Evolutionary conservation across 2,329 filamentous ascomycete genomes (phyloP), one percentile per base, ranked within the genome.

Genomic region (Aspergillus sergii): DNA sequence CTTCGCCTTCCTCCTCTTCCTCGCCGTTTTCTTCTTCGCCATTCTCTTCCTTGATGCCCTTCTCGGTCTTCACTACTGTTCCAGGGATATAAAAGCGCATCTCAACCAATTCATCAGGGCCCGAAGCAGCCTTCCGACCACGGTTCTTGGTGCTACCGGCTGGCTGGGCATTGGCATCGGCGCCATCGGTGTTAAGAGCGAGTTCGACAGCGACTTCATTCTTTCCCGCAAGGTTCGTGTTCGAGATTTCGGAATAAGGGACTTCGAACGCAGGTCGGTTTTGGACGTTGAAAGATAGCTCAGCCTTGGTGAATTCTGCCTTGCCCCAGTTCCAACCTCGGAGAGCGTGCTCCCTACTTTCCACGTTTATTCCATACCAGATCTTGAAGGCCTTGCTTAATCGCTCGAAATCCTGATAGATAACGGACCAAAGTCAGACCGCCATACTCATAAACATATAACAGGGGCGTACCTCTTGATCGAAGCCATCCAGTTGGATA

Each of bases 261-360:
- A 99, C 89, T 79, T 98, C 95, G 78, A 99, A 99, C 6, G 94
- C 92, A 3, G 95, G 95, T 72, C 93, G 89, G 79, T 97, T 99
- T 76, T 96, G 93, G 43, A 99, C 95, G 78, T 94, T 98, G 84
- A 99, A 99, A 34, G 92, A 88, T 61, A 99, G 87, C 82, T 99
- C 95, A 60, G 93, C 91, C 80, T 98, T 97, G 65, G 91, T 90
- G 76, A 99, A 97, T 73, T 99, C 95, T 68, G 93, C 92, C 81
- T 98, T 99, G 73, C 95, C 95, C 96, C 95, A 99, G 78, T 99
- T 99, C 95, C 95, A 99, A 61, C 95, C 95, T 71, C 95, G 89
- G 63, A 99, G 83, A 28, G 95, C 93, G 79, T 98, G 95, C 80
- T 99, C 95, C 79, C 92, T 93, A 78, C 88, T 92, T 77, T 98